Conservation (phyloP, 2,329 filamentous ascomycete genomes). For the Macrophomina phaseolina region DNA sequence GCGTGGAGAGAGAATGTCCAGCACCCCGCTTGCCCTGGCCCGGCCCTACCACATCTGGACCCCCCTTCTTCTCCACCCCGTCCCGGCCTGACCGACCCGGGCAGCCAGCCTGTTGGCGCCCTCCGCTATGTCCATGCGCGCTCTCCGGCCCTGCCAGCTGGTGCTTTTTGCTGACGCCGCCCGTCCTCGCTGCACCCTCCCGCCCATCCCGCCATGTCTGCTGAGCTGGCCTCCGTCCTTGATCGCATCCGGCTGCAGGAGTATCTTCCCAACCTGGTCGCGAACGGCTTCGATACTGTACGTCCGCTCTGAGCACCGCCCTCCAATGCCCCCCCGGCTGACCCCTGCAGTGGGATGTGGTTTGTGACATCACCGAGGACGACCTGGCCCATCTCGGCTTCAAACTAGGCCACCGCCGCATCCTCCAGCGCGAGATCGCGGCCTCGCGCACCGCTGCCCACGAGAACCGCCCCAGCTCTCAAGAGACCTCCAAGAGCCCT, state of each 20-base stretch:
- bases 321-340: neutral
- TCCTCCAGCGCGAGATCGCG: conserved; percentile 48
- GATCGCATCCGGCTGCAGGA: conserved; percentile 39
- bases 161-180: neutral
- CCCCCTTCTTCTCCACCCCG: conserved; percentile 8
- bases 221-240: conserved; percentile 38
- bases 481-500: conserved; percentile 26
- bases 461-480: conserved; percentile 37
- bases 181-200: neutral
- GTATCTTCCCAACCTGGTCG: conserved; percentile 37
- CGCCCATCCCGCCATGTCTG: conserved; percentile 11
- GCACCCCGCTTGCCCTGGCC: conserved; percentile 9
- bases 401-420: conserved; percentile 48
- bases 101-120: neutral
- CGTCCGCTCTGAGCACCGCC: neutral
- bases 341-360: conserved; percentile 40
- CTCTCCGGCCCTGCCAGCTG: conserved; percentile 5
- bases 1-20: neutral
- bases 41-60: neutral
- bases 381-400: conserved; percentile 45
- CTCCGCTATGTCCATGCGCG: conserved; percentile 21
- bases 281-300: conserved; percentile 43
- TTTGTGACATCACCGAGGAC: conserved; percentile 49
- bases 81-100: conserved; percentile 1
- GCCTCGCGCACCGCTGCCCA: conserved; percentile 41